Percentiles rank a stretch among this genome's conserved stretches.
phyloP scores from a whole-genome alignment of 2,329 filamentous ascomycete genomes.

The Penicillium nordicum region DNA sequence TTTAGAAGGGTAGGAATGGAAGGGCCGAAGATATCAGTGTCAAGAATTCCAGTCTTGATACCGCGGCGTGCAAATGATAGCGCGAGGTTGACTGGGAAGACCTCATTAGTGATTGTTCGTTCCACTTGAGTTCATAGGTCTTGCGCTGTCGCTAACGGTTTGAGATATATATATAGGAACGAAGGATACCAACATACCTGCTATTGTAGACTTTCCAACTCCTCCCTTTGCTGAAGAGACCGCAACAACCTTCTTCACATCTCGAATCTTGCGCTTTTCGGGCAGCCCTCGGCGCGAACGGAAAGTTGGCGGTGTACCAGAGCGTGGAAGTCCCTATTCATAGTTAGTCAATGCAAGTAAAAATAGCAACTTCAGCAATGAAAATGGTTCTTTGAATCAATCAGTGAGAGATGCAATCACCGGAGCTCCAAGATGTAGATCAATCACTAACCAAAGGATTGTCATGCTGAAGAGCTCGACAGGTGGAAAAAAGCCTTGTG shows the following conservation, averaged over 20 bases:
- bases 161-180: background rate
- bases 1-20: constrained; percentile 89
- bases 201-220: constrained; percentile 94
- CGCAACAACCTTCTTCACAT: constrained; percentile 90
- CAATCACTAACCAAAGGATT: constrained; percentile 69
- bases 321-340: constrained; percentile 74
- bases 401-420: background rate
- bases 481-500: constrained; percentile 55
- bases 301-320: constrained; percentile 64
- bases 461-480: constrained; percentile 64
- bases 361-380: too few species aligned
- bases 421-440: background rate
- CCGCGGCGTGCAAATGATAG: constrained; percentile 80
- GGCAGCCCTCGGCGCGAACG: constrained; percentile 78
- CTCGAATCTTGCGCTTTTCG: constrained; percentile 71
- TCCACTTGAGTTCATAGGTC: background rate
- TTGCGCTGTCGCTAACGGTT: background rate
- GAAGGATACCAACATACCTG: constrained; percentile 53
- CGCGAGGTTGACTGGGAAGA: constrained; percentile 65
- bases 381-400: background rate
- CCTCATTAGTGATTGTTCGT: background rate
- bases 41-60: constrained; percentile 79
- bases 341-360: background rate
- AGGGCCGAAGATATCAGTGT: constrained; percentile 95
- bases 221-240: constrained; percentile 96